phyloP scores from a whole-genome alignment of 2,329 filamentous ascomycete species.

The Mariannaea elegans region DNA sequence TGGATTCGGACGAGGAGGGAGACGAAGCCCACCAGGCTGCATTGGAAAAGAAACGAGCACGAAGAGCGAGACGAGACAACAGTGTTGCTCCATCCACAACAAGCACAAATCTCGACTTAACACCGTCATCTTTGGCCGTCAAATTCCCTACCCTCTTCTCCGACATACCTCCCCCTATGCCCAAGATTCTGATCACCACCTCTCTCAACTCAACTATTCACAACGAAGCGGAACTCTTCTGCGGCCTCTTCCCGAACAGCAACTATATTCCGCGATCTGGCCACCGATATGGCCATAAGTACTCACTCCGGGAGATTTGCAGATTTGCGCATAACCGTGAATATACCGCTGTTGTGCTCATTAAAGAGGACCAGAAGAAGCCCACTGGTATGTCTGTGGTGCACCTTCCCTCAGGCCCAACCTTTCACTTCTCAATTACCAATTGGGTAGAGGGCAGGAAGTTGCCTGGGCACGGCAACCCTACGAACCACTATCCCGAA shows the following conservation, averaged over 20 bases:
- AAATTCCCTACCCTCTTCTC: conserved; percentile 72
- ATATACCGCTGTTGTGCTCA: conserved; percentile 84
- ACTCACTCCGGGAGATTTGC: conserved; percentile 89
- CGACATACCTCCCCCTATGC: conserved; percentile 66
- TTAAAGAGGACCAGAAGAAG: conserved; percentile 90
- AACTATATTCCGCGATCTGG: conserved; percentile 88
- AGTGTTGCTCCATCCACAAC: conserved; percentile 67
- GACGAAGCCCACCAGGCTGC: conserved; percentile 56
- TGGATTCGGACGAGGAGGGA: conserved; percentile 70
- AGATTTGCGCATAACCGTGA: conserved; percentile 83
- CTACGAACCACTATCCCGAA: conserved; percentile 91
- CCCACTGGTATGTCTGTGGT: conserved; percentile 85
- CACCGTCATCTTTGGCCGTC: conserved; percentile 65
- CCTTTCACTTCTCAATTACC: conserved; percentile 89
- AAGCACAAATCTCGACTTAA: conserved; percentile 71
- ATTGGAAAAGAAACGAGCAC: conserved; percentile 55
- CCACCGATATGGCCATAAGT: conserved; percentile 88
- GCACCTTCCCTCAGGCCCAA: conserved; percentile 84
- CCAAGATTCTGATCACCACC: conserved; percentile 93
- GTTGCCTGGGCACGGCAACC: conserved; percentile 86
- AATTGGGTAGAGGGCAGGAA: conserved; percentile 92
- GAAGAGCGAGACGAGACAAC: conserved; percentile 56
- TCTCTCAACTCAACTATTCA: conserved; percentile 90
- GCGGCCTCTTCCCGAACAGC: conserved; percentile 83
- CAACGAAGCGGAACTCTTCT: conserved; percentile 80